A percentile compares a stretch with the other conserved stretches of the same genome.
phyloP scores from a whole-genome alignment of 2,329 filamentous ascomycete species.

The Leptographium procerum region DNA sequence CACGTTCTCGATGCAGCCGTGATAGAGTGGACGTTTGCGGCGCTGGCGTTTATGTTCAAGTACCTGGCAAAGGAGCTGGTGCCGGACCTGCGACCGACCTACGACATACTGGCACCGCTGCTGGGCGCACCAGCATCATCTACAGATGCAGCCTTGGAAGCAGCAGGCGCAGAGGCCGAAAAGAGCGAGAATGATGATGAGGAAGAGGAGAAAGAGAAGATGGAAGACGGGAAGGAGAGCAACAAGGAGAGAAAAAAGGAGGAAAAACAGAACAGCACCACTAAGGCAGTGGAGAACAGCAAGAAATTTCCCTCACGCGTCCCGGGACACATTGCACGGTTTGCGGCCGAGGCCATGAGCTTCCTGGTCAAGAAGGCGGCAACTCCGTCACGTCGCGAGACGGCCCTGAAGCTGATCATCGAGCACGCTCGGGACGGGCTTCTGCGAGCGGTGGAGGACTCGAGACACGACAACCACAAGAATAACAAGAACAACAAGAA shows the following conservation, averaged over 20 bases:
- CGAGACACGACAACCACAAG: conserved; percentile 19
- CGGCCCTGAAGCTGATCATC: conserved; percentile 59
- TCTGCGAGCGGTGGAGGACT: conserved; percentile 14
- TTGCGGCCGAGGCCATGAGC: conserved; percentile 88
- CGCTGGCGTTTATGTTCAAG: conserved; percentile 92
- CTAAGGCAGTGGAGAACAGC: not conserved
- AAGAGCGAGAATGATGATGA: conserved; percentile 16
- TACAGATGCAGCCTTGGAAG: no score
- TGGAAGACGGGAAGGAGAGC: not conserved
- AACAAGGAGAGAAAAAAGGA: not conserved
- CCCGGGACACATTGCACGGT: conserved; percentile 78
- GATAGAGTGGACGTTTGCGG: conserved; percentile 96
- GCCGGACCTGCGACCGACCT: conserved; percentile 73
- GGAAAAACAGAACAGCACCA: no score
- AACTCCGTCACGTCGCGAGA: conserved; percentile 57
- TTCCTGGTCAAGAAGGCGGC: conserved; percentile 88
- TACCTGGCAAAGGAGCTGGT: conserved; percentile 83
- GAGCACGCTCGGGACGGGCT: conserved; percentile 62
- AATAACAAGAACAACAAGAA: conserved; percentile 21
- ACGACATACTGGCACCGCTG: conserved; percentile 70
- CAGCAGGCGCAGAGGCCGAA: not conserved
- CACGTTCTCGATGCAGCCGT: conserved; percentile 71
- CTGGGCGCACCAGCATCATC: conserved; percentile 66
- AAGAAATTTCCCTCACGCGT: conserved; percentile 36
- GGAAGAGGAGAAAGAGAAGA: not conserved